A percentile compares a stretch with the other conserved stretches of the same genome.
Conservation (phyloP, 139 green algal species). For the Auxenochlorella pyrenoidosa region DNA sequence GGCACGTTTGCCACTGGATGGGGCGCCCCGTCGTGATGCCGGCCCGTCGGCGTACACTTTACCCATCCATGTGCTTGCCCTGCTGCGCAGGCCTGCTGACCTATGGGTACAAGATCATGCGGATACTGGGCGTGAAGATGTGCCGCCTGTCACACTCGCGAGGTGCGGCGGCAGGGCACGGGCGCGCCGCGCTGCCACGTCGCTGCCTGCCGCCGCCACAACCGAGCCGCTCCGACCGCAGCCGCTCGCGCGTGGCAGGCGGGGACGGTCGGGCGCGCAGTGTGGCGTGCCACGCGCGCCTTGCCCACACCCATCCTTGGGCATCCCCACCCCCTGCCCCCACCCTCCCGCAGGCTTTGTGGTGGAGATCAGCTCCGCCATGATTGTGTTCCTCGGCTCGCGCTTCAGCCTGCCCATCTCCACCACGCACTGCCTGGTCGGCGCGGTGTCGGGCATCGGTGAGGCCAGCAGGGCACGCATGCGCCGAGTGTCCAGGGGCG, state of each 20-base stretch:
- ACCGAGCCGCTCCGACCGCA: no score
- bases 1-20: no score
- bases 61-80: no score
- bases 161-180: background rate
- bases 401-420: constrained; percentile 76
- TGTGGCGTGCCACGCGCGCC: no score
- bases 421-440: constrained; percentile 70
- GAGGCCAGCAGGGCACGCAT: background rate
- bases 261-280: no score
- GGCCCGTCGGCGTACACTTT: no score
- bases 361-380: constrained; percentile 64
- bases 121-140: constrained; percentile 66
- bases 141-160: constrained; percentile 65
- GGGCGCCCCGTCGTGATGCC: no score
- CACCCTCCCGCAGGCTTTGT: background rate
- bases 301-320: background rate
- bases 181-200: background rate
- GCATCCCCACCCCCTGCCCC: background rate
- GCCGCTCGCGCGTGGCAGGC: no score
- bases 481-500: background rate
- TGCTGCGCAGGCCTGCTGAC: constrained; percentile 47
- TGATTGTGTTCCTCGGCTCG: constrained; percentile 69
- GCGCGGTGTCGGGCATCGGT: constrained; percentile 24
- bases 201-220: background rate
- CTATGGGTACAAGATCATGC: constrained; percentile 79